These are phyloP conservation scores for Yamadazyma spencermartinsiae DNA, from an alignment of 1,139 yeast genomes.

Conservation along the genomic window DNA sequence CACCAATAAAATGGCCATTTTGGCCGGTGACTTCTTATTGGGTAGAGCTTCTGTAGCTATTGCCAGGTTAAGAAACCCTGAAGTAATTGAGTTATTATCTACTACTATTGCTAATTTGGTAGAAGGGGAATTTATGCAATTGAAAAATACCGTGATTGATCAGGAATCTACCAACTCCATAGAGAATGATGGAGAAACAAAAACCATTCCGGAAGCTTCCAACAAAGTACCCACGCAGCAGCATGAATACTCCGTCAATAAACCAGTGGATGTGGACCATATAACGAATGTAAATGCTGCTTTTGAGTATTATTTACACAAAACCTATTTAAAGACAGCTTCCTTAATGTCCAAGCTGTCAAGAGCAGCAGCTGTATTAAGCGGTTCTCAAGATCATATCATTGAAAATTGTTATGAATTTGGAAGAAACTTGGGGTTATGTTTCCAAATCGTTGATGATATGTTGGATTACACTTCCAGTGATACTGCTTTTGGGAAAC, in stretches of 20 bases:
- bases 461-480: conserved; percentile 91
- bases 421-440: conserved; percentile 90
- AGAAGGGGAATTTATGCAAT: conserved; percentile 98
- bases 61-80: conserved; percentile 92
- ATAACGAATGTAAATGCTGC: conserved; percentile 78
- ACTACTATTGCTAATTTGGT: conserved; percentile 96
- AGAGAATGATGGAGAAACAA: conserved; percentile 50
- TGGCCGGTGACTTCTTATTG: conserved; percentile 92
- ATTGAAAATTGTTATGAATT: conserved; percentile 86
- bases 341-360: conserved; percentile 93
- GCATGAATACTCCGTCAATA: conserved; percentile 59
- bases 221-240: conserved; percentile 60
- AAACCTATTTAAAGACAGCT: conserved; percentile 94
- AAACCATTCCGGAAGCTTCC: conserved; percentile 58
- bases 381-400: conserved; percentile 74
- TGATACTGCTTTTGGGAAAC: conserved; percentile 83
- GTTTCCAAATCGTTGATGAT: conserved; percentile 96
- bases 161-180: conserved; percentile 45
- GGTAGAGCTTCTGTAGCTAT: conserved; percentile 97
- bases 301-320: conserved; percentile 90
- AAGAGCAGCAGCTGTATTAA: conserved; percentile 88
- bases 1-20: conserved; percentile 94
- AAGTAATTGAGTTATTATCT: conserved; percentile 91
- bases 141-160: conserved; percentile 79
- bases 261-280: conserved; percentile 52